phyloP scores from a whole-genome alignment of 805 yeast species.

The Sporopachydermia lactativora region DNA sequence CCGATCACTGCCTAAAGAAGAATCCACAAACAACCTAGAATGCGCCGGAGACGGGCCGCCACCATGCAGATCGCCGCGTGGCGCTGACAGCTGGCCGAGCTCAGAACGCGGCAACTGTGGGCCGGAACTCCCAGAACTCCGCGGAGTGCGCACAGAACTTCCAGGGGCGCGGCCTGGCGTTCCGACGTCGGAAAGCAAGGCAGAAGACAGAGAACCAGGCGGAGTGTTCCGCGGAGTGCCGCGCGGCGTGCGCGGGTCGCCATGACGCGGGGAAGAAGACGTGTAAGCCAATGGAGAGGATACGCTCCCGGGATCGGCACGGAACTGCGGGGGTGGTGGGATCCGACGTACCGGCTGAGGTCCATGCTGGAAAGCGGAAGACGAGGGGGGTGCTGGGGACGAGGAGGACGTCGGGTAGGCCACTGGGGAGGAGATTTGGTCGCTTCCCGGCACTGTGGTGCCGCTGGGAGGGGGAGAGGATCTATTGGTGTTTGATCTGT shows the following conservation, averaged over 20 bases:
- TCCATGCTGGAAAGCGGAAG: slow-evolving; percentile 13
- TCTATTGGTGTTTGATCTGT: no score
- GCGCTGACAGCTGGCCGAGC: slow-evolving; percentile 42
- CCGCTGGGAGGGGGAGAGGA: no score
- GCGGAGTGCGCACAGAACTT: slow-evolving; percentile 30
- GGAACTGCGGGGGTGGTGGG: slow-evolving; percentile 8
- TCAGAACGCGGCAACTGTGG: slow-evolving; percentile 59
- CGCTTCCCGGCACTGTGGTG: no score
- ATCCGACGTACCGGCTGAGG: slow-evolving; percentile 16
- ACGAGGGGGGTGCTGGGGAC: slow-evolving; percentile 9
- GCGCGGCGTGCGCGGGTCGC: no score
- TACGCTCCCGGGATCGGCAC: slow-evolving; percentile 15
- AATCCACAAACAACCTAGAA: slow-evolving; percentile 7
- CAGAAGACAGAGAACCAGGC: slow-evolving; percentile 3
- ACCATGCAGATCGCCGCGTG: slow-evolving; percentile 3
- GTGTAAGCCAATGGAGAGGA: slow-evolving; percentile 31
- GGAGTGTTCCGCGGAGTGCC: slow-evolving; percentile 5
- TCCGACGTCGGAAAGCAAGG: slow-evolving; percentile 16
- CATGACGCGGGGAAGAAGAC: slow-evolving; percentile 24
- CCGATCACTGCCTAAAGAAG: slow-evolving; percentile 6
- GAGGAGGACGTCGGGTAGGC: slow-evolving; percentile 16
- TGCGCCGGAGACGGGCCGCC: slow-evolving; percentile 3
- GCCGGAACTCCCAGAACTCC: slow-evolving; percentile 69
- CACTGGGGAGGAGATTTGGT: background rate
- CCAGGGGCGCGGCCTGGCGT: slow-evolving; percentile 9